Conservation (phyloP, 768 basidiomycete genomes). For the Termitomyces sp. region DNA sequence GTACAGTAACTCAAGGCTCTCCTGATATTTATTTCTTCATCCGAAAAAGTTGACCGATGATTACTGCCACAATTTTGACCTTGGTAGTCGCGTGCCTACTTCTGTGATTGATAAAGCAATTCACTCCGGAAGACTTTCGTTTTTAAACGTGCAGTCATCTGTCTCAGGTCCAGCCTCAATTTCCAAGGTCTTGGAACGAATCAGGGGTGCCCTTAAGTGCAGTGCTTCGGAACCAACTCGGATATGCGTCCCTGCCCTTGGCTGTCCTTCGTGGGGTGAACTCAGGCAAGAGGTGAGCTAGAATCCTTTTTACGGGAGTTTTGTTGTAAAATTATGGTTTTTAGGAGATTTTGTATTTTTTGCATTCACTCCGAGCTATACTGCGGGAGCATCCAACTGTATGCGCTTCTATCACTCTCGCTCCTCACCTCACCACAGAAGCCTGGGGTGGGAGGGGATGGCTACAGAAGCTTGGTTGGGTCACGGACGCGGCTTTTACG, state of each 20-base stretch:
- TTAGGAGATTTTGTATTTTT: constrained; percentile 67
- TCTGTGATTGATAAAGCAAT: constrained; percentile 40
- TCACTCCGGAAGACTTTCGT: constrained; percentile 30
- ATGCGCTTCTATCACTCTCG: constrained; percentile 65
- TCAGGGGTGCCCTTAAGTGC: constrained; percentile 23
- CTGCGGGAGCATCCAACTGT: constrained; percentile 52
- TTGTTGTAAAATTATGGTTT: not conserved
- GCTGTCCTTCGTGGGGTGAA: constrained; percentile 69
- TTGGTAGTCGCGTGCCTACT: constrained; percentile 56
- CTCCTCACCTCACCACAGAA: constrained; percentile 56
- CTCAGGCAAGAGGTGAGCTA: constrained; percentile 43
- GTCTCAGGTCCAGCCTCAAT: constrained; percentile 8
- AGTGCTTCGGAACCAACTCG: constrained; percentile 33
- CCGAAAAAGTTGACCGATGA: constrained; percentile 43
- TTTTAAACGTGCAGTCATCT: constrained; percentile 7
- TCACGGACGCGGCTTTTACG: constrained; percentile 69
- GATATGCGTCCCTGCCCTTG: constrained; percentile 58
- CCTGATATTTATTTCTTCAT: not conserved
- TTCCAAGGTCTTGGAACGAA: constrained; percentile 17
- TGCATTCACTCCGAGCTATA: constrained; percentile 59
- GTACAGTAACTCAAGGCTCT: constrained; percentile 10
- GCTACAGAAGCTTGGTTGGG: constrained; percentile 75
- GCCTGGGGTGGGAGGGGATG: constrained; percentile 62
- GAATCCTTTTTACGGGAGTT: not conserved
- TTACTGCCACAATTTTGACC: constrained; percentile 69